These are phyloP conservation scores for Blastobotrys terrestris DNA, from an alignment of 805 yeast genomes.

Conservation along the genomic window DNA sequence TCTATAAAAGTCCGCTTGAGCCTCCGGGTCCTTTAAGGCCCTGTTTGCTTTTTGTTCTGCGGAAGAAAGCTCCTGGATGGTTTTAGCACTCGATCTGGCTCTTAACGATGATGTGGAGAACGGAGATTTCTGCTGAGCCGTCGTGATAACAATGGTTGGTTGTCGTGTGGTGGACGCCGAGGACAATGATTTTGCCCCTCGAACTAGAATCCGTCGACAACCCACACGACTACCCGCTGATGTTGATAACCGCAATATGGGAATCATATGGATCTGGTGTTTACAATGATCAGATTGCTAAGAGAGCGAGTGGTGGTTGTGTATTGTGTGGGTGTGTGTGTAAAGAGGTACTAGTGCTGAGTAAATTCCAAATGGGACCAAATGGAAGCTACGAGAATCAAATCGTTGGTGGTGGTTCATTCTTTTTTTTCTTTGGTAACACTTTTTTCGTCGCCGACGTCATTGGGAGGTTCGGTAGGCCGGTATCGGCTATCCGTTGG, in stretches of 20 bases:
- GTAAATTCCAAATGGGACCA: neutral
- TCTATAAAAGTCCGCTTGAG: constrained; percentile 81
- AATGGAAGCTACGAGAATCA: neutral
- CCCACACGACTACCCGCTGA: neutral
- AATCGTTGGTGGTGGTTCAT: neutral
- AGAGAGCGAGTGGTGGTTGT: neutral
- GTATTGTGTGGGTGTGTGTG: neutral
- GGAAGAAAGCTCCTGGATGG: constrained; percentile 11
- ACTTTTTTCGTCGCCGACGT: neutral
- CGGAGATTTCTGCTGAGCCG: neutral
- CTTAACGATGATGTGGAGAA: neutral
- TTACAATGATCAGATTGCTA: too few relatives aligned
- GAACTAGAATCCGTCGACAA: neutral
- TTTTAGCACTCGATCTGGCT: neutral
- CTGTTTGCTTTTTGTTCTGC: constrained; percentile 85
- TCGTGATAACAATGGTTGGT: neutral
- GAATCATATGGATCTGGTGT: too few relatives aligned
- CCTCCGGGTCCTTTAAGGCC: constrained; percentile 56
- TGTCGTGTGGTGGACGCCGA: neutral
- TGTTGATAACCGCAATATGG: neutral
- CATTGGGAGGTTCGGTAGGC: neutral
- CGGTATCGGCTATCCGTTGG: too few relatives aligned
- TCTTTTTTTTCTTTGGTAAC: too few relatives aligned
- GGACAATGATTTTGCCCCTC: neutral
- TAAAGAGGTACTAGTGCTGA: neutral